Evolutionary conservation across 495 filamentous ascomycete species (phyloP).

Genomic region (Hyaloscypha bicolor): DNA sequence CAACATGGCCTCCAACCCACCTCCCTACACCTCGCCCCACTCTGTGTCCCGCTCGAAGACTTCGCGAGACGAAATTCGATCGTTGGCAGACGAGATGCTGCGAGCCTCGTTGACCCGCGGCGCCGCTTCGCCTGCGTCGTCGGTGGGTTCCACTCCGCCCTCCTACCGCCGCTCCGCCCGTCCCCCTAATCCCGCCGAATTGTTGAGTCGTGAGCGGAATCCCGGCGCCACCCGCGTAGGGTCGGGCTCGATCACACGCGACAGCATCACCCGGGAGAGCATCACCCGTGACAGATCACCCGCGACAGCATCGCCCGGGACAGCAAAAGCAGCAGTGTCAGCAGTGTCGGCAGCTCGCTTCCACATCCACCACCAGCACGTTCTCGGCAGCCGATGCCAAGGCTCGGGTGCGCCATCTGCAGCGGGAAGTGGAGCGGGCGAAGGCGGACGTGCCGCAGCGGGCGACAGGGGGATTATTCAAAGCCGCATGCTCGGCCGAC

Average conservation of each 20-base stretch:
- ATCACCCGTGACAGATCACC: not conserved
- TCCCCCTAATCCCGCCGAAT: slow-evolving; percentile 1
- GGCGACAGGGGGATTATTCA: slow-evolving; percentile 34
- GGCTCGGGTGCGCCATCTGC: slow-evolving; percentile 31
- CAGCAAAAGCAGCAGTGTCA: not conserved
- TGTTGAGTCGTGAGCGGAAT: slow-evolving; percentile 5
- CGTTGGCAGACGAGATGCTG: slow-evolving; percentile 12
- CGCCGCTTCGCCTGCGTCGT: not conserved
- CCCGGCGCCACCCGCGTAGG: slow-evolving; percentile 3
- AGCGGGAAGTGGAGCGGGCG: slow-evolving; percentile 29
- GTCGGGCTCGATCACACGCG: not conserved
- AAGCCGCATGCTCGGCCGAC: slow-evolving; percentile 40
- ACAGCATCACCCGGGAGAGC: not conserved
- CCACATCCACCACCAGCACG: not conserved
- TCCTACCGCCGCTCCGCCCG: not conserved
- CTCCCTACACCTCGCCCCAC: not conserved
- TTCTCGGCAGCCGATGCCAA: slow-evolving; percentile 26
- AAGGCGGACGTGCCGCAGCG: slow-evolving; percentile 20
- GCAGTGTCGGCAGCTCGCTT: not conserved
- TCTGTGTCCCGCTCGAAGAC: slow-evolving; percentile 7
- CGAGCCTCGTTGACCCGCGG: slow-evolving; percentile 9
- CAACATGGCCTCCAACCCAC: slow-evolving; percentile 7
- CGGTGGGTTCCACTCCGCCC: not conserved
- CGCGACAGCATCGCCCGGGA: not conserved
- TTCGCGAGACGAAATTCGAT: slow-evolving; percentile 9